Conservation (phyloP, 192 early-diverging fungal genomes). For the Cladochytrium replicatum region DNA sequence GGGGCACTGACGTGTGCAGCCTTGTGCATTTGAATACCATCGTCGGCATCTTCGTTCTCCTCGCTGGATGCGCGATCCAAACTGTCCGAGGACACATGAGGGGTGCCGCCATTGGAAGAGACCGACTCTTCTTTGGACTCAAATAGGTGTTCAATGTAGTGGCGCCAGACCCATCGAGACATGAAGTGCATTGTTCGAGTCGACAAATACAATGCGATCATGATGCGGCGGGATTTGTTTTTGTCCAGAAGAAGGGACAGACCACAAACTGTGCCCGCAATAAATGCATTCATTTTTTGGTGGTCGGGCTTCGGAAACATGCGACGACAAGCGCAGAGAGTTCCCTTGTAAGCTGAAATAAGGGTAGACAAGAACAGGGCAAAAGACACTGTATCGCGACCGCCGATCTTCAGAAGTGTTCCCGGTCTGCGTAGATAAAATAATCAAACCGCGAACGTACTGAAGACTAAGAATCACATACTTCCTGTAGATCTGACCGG, state of each 20-base stretch:
- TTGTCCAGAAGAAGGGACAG: conserved; percentile 15
- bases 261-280: conserved; percentile 26
- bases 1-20: neutral
- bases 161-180: conserved; percentile 23
- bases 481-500: conserved; percentile 23
- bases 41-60: too few species aligned
- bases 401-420: conserved; percentile 24
- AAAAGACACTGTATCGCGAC: conserved; percentile 26
- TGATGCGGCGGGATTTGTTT: conserved; percentile 21
- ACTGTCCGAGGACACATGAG: neutral
- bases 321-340: conserved; percentile 14
- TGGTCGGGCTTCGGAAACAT: conserved; percentile 5
- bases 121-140: neutral
- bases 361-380: conserved; percentile 26
- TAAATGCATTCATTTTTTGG: conserved; percentile 17
- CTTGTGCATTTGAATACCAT: neutral
- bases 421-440: conserved; percentile 17
- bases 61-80: conserved; percentile 1
- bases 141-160: conserved; percentile 4
- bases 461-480: conserved; percentile 7
- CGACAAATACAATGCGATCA: conserved; percentile 31
- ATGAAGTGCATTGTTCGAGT: conserved; percentile 29
- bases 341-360: conserved; percentile 26
- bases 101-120: neutral
- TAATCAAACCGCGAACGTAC: conserved; percentile 10